These are phyloP conservation scores for Nelumbo lutea DNA, from an alignment of 164 flowering plant genomes.

Conservation along the genomic window DNA sequence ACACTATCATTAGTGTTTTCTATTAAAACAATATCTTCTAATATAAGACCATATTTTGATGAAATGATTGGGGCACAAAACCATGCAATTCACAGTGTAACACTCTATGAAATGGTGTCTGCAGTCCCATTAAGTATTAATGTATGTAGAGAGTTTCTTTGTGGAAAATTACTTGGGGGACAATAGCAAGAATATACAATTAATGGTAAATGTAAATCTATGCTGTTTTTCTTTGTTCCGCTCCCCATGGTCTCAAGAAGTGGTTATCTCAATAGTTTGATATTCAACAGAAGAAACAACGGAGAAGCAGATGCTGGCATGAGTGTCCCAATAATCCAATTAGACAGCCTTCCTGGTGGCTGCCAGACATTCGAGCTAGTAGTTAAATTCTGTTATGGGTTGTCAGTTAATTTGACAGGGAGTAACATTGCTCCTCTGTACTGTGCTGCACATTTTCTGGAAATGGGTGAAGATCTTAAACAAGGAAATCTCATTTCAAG, in stretches of 20 bases:
- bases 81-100: too few relatives aligned
- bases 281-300: constrained; percentile 22
- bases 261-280: constrained; percentile 32
- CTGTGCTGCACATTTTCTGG: constrained; percentile 40
- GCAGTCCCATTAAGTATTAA: too few relatives aligned
- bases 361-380: constrained; percentile 25
- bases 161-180: too few relatives aligned
- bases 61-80: too few relatives aligned
- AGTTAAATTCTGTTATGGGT: constrained; percentile 42
- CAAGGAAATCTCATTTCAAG: constrained; percentile 35
- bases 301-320: constrained; percentile 8
- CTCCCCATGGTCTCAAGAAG: constrained; percentile 44
- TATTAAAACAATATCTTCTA: too few relatives aligned
- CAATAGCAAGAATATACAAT: too few relatives aligned
- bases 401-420: constrained; percentile 28
- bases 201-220: too few relatives aligned
- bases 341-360: constrained; percentile 43
- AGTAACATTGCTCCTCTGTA: constrained; percentile 28
- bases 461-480: constrained; percentile 41
- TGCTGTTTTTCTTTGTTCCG: constrained; percentile 17
- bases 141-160: too few relatives aligned
- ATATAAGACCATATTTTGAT: too few relatives aligned
- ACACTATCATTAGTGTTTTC: too few relatives aligned
- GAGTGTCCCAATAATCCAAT: constrained; percentile 19
- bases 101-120: too few relatives aligned